A percentile compares a stretch with the other conserved stretches of the same genome.
Conservation (phyloP, 2,329 filamentous ascomycete species). For the Pezicula carpinea region DNA sequence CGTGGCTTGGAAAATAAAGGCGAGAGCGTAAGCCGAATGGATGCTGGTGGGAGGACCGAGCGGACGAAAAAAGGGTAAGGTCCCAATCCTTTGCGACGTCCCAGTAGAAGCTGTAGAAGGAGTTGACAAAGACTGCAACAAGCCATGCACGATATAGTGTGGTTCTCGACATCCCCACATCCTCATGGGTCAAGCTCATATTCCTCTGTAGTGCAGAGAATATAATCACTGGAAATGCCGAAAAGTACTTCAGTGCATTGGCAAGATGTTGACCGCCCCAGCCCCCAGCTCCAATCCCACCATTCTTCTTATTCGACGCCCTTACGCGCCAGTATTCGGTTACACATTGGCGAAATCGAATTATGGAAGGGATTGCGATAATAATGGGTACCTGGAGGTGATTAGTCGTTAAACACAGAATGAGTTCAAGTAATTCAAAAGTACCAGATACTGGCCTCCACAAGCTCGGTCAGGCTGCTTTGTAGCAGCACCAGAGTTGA, state of each 20-base stretch:
- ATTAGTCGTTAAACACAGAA: too few relatives aligned
- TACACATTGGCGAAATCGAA: slow-evolving; percentile 86
- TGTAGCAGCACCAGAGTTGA: slow-evolving; percentile 70
- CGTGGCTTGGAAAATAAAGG: slow-evolving; percentile 65
- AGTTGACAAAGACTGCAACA: slow-evolving; percentile 72
- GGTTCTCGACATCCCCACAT: slow-evolving; percentile 34
- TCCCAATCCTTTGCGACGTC: slow-evolving; percentile 97
- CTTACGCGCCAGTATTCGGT: slow-evolving; percentile 78
- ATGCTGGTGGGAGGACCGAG: slow-evolving; percentile 54
- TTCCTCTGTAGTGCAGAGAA: slow-evolving; percentile 70
- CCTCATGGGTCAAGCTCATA: slow-evolving; percentile 37
- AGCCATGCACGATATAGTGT: slow-evolving; percentile 59
- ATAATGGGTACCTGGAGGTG: slow-evolving; percentile 56
- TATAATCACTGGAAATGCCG: slow-evolving; percentile 86
- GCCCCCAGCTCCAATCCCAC: slow-evolving; percentile 44
- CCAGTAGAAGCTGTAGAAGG: slow-evolving; percentile 97
- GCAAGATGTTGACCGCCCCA: slow-evolving; percentile 85
- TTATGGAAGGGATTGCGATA: slow-evolving; percentile 75
- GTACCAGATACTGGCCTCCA: slow-evolving; percentile 70
- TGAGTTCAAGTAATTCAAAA: too few relatives aligned
- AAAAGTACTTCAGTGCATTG: slow-evolving; percentile 94
- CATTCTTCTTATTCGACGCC: slow-evolving; percentile 45
- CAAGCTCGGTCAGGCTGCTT: slow-evolving; percentile 76
- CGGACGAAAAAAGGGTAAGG: slow-evolving; percentile 69
- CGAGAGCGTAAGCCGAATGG: slow-evolving; percentile 74